These are phyloP conservation scores for Allium fistulosum DNA, from an alignment of 106 monocot species.

Conservation along the genomic window DNA sequence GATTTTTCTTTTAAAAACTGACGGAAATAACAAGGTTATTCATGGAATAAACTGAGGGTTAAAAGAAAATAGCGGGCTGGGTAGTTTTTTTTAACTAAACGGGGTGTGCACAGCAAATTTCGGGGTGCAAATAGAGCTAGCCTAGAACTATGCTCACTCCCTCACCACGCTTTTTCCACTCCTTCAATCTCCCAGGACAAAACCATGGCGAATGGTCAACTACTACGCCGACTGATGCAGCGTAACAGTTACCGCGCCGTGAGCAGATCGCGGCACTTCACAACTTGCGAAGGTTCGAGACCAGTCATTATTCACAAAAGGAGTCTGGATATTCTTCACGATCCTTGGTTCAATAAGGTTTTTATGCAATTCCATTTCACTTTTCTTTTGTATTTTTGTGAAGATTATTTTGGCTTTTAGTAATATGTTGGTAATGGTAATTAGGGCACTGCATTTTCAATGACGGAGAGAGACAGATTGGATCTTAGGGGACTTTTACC, in stretches of 20 bases:
- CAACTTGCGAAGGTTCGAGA: constrained; percentile 64
- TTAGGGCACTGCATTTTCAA: constrained; percentile 87
- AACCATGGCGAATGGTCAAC: too few relatives aligned
- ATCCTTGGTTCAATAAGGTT: constrained; percentile 99
- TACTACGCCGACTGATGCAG: too few relatives aligned
- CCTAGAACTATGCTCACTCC: too few relatives aligned
- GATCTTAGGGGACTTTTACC: constrained; percentile 94
- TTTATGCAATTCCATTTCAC: constrained; percentile 1
- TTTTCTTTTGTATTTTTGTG: neutral
- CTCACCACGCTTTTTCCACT: too few relatives aligned
- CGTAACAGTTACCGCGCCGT: neutral
- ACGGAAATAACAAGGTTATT: too few relatives aligned
- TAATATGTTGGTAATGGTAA: neutral
- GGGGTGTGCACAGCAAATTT: too few relatives aligned
- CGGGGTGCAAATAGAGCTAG: too few relatives aligned
- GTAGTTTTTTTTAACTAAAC: too few relatives aligned
- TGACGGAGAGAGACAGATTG: constrained; percentile 91
- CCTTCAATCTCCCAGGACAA: too few relatives aligned
- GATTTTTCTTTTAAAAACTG: too few relatives aligned
- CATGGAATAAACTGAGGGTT: too few relatives aligned
- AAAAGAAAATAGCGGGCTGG: too few relatives aligned
- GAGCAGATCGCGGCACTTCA: constrained; percentile 22
- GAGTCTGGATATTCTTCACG: constrained; percentile 90
- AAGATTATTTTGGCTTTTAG: neutral
- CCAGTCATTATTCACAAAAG: constrained; percentile 79